These are phyloP conservation scores for Corniculantispora saksenae DNA, from an alignment of 2,329 filamentous ascomycete species.

Conservation along the genomic window DNA sequence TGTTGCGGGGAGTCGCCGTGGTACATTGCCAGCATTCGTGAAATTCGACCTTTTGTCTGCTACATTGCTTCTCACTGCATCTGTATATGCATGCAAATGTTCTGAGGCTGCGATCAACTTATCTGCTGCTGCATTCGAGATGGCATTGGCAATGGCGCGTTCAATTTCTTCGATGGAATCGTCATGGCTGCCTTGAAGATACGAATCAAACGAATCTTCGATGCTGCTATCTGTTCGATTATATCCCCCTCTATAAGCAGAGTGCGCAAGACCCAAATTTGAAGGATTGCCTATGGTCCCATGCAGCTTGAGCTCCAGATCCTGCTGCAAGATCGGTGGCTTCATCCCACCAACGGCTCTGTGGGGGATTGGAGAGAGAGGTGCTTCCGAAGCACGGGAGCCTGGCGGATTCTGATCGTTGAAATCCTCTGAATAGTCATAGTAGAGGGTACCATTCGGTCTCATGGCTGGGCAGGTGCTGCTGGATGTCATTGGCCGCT, in stretches of 20 bases:
- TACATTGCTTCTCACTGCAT: not conserved
- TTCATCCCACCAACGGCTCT: constrained; percentile 27
- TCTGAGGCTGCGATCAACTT: constrained; percentile 14
- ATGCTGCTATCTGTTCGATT: not conserved
- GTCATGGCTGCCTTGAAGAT: constrained; percentile 17
- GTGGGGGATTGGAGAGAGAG: constrained; percentile 35
- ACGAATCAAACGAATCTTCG: constrained; percentile 14
- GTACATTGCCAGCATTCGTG: constrained; percentile 6
- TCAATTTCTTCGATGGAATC: constrained; percentile 19
- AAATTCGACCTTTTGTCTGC: constrained; percentile 10
- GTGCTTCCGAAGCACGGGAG: constrained; percentile 21
- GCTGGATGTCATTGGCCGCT: constrained; percentile 29
- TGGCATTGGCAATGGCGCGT: constrained; percentile 16
- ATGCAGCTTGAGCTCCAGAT: constrained; percentile 18
- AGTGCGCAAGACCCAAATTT: not conserved
- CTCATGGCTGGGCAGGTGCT: constrained; percentile 31
- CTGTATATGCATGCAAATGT: not conserved
- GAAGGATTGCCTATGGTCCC: not conserved
- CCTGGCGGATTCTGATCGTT: constrained; percentile 33
- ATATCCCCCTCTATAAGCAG: not conserved
- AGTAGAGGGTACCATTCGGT: constrained; percentile 44
- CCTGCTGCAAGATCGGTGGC: constrained; percentile 31
- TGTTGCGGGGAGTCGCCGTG: constrained; percentile 8
- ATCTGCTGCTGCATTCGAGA: constrained; percentile 15
- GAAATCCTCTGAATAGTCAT: constrained; percentile 56